Evolutionary conservation across 805 yeast genomes (phyloP).

Genomic region (Wickerhamiella lipophila): DNA sequence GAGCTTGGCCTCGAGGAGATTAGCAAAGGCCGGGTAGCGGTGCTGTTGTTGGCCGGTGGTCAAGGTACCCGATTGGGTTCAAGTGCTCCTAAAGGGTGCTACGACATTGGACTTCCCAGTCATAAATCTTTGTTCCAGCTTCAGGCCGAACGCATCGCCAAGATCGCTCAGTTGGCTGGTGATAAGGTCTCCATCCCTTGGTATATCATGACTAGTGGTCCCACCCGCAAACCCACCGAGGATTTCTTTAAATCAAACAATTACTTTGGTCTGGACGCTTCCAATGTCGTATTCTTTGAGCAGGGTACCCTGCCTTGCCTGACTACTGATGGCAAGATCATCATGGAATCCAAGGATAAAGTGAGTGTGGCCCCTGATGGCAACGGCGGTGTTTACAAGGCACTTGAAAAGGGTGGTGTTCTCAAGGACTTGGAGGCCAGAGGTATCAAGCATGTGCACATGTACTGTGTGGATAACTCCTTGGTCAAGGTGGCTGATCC

Average conservation of each 20-base stretch:
- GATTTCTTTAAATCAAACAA: conserved; percentile 45
- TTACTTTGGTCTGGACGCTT: conserved; percentile 55
- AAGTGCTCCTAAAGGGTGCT: conserved; percentile 85
- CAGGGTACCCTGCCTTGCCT: conserved; percentile 95
- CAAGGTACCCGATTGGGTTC: conserved; percentile 96
- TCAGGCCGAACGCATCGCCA: conserved; percentile 74
- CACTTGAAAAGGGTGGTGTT: conserved; percentile 50
- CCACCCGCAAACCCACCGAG: conserved; percentile 69
- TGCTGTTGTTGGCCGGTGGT: conserved; percentile 93
- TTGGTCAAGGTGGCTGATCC: conserved; percentile 92
- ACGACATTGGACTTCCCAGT: conserved; percentile 73
- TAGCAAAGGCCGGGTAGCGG: conserved; percentile 63
- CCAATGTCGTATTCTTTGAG: conserved; percentile 67
- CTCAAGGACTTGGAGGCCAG: conserved; percentile 52
- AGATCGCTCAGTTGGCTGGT: conserved; percentile 46
- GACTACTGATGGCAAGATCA: conserved; percentile 55
- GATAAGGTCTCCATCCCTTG: conserved; percentile 41
- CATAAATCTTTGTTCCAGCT: conserved; percentile 75
- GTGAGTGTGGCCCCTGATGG: conserved; percentile 92
- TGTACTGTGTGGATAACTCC: conserved; percentile 94
- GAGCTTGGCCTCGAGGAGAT: conserved; percentile 56
- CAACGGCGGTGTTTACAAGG: conserved; percentile 91
- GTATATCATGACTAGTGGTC: conserved; percentile 92
- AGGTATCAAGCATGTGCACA: conserved; percentile 80
- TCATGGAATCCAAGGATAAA: conserved; percentile 42